These are phyloP conservation scores for Phytophthora chlamydospora DNA, from an alignment of 352 stramenopile species.

Conservation along the genomic window DNA sequence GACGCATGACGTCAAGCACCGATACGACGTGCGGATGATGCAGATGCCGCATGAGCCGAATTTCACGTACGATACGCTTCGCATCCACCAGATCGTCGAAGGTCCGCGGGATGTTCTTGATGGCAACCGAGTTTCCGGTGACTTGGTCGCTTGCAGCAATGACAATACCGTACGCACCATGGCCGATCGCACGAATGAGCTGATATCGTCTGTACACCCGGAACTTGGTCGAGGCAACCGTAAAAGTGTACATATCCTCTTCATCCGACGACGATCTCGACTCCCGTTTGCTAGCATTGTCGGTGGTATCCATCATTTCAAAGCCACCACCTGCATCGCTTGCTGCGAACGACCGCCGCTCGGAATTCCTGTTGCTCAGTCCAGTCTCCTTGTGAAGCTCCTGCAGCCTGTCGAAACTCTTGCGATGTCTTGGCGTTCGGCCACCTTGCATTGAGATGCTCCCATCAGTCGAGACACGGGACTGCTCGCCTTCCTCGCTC, in stretches of 20 bases:
- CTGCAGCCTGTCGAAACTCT: constrained; percentile 79
- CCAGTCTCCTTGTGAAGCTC: constrained; percentile 78
- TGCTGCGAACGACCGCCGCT: constrained; percentile 33
- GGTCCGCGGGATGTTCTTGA: constrained; percentile 88
- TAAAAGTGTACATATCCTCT: constrained; percentile 87
- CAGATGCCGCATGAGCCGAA: constrained; percentile 84
- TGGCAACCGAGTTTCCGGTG: constrained; percentile 81
- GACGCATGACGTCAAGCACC: constrained; percentile 80
- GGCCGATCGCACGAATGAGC: constrained; percentile 80
- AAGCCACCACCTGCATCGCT: constrained; percentile 19
- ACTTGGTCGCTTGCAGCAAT: constrained; percentile 84
- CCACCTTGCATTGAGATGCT: constrained; percentile 22
- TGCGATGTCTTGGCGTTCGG: constrained; percentile 59
- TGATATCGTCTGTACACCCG: constrained; percentile 85
- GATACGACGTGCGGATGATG: constrained; percentile 72
- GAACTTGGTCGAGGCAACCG: constrained; percentile 85
- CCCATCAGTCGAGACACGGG: constrained; percentile 22
- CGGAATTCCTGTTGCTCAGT: constrained; percentile 43
- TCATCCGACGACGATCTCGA: constrained; percentile 22
- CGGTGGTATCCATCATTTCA: constrained; percentile 26
- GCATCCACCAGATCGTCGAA: constrained; percentile 87
- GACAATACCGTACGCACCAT: constrained; percentile 82
- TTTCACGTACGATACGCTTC: constrained; percentile 87
- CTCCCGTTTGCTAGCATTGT: constrained; percentile 21
- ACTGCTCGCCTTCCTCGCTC: constrained; percentile 30